Base-by-base conservation (phyloP, 2,329 filamentous ascomycete species). In the Neonectria magnoliae region DNA sequence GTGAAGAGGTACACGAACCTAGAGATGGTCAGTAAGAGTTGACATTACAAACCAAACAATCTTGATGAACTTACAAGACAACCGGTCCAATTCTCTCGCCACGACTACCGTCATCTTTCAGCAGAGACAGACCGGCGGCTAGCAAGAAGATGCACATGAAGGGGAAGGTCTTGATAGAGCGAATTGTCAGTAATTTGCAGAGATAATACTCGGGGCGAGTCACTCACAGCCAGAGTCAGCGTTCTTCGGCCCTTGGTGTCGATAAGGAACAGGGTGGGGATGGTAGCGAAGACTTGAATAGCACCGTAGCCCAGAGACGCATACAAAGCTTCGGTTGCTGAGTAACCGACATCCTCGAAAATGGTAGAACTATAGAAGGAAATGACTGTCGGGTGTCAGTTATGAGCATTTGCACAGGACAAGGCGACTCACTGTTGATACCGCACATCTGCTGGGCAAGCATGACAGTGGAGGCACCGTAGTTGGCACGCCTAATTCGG, bases 401-500 rank as follows among this genome's bases (percentile, higher is more conserved):
- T 1, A 0, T n/a, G 10, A 4, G 4, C 1, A 13, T 7, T 9
- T n/a, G 22, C 1, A 10, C 3, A 6, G 8, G 1, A 9, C 3
- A 20, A 20, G 20, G 18, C 0, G 42, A 65, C 67, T 61, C 59
- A 71, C 72, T 74, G 59, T 72, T 72, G 59, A 75, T 75, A 13
- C 71, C 72, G 9, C 64, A 75, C 69, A 77, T 77, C 77, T 91
- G 88, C 76, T 91, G 89, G 0, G 88, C 88, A 73, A 91, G 86
- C 92, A 96, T 96, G 68, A 95, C 92, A 1, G 89, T 89, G 62
- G 89, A 91, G 1, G 92, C 91, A 31, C 92, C 93, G 50, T 91
- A 85, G 25, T 89, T 94, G 1, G 93, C 92, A 38, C 90, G 84
- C 41, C 90, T 83, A n/a, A 91, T 83, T 58, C 91, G 83, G 1